A percentile compares a stretch with the other conserved stretches of the same genome.
Evolutionary conservation across 1,139 yeast species (phyloP).

Genomic region (Nematodospora anomalae): DNA sequence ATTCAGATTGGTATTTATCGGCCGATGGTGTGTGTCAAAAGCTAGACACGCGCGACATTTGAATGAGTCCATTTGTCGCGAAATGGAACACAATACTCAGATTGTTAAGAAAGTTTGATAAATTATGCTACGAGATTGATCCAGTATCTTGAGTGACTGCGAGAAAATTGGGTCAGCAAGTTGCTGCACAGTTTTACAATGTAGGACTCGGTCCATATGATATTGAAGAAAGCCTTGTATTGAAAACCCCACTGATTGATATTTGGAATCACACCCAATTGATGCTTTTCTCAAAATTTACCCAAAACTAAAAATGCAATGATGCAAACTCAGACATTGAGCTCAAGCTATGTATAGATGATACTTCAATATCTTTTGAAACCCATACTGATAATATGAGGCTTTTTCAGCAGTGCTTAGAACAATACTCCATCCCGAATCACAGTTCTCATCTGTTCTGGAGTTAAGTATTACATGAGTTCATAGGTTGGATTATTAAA

Average conservation of each 20-base stretch:
- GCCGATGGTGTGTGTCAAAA: constrained; percentile 91
- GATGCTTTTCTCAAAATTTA: constrained; percentile 30
- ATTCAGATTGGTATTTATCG: constrained; percentile 78
- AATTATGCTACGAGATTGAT: constrained; percentile 73
- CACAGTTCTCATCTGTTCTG: no score
- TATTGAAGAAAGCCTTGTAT: constrained; percentile 76
- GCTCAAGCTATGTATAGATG: constrained; percentile 63
- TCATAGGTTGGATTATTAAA: constrained; percentile 82
- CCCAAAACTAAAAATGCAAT: constrained; percentile 58
- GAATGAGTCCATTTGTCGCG: constrained; percentile 7
- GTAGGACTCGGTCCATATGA: constrained; percentile 87
- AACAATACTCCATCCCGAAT: no score
- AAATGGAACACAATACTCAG: constrained; percentile 40
- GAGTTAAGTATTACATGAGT: no score
- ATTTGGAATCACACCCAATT: constrained; percentile 27
- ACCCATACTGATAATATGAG: constrained; percentile 61
- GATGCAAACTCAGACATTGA: constrained; percentile 68
- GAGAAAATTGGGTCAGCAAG: constrained; percentile 34
- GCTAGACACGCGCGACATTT: constrained; percentile 42
- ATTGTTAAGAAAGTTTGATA: constrained; percentile 76
- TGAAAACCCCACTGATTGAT: constrained; percentile 67
- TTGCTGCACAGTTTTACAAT: constrained; percentile 23
- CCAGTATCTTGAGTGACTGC: constrained; percentile 93
- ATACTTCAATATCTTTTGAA: constrained; percentile 69
- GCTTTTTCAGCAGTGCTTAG: constrained; percentile 53